phyloP scores from a whole-genome alignment of 306 rosid species.

The Potentilla sterilis region DNA sequence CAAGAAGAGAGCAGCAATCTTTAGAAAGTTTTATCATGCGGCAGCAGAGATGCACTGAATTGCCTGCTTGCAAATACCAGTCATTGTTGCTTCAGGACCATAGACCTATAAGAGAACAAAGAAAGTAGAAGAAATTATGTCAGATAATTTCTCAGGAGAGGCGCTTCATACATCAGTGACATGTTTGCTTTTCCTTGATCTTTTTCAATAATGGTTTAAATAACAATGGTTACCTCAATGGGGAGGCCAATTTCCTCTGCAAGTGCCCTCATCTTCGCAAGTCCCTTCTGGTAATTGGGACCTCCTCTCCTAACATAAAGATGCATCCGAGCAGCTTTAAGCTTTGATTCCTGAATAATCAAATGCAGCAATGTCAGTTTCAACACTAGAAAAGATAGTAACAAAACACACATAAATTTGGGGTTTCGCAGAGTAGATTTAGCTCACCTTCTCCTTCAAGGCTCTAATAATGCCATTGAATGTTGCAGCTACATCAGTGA shows the following conservation, averaged over 20 bases:
- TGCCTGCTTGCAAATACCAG: slow-evolving; percentile 97
- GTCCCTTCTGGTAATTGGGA: slow-evolving; percentile 98
- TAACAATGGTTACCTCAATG: slow-evolving; percentile 58
- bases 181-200: neutral
- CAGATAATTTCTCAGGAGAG: neutral
- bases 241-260: slow-evolving; percentile 92
- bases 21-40: slow-evolving; percentile 39
- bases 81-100: slow-evolving; percentile 98
- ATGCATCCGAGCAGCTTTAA: slow-evolving; percentile 82
- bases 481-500: slow-evolving; percentile 94
- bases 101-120: slow-evolving; percentile 58
- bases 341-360: slow-evolving; percentile 66
- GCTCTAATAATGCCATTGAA: slow-evolving; percentile 93
- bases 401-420: slow-evolving; percentile 9
- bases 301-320: slow-evolving; percentile 97
- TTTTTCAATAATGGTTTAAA: neutral
- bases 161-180: neutral
- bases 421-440: neutral
- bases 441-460: slow-evolving; percentile 80
- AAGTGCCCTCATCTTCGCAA: slow-evolving; percentile 78
- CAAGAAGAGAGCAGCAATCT: neutral
- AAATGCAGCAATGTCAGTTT: slow-evolving; percentile 26
- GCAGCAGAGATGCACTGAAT: slow-evolving; percentile 80
- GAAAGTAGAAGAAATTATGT: slow-evolving; percentile 6
- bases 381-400: slow-evolving; percentile 1